Percentiles rank a stretch among this genome's conserved stretches.
These are phyloP conservation scores for Candida xiaguanensis DNA, from an alignment of 805 yeast genomes.

Conservation along the genomic window DNA sequence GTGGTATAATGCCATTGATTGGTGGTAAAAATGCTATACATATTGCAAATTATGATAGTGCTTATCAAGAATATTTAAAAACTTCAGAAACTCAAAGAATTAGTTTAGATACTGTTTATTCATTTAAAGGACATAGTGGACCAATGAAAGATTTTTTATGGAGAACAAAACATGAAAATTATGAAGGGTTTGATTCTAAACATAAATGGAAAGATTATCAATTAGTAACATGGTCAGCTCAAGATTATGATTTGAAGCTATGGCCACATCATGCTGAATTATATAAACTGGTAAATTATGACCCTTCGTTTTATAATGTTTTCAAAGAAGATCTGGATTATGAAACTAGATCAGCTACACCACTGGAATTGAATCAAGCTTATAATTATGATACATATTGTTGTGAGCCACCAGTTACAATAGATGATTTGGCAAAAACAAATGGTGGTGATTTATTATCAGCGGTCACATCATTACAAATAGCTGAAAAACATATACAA, in stretches of 20 bases:
- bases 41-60: conserved; percentile 46
- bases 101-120: conserved; percentile 43
- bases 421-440: conserved; percentile 29
- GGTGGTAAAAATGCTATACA: conserved; percentile 73
- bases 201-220: conserved; percentile 80
- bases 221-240: conserved; percentile 86
- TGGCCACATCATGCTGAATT: conserved; percentile 62
- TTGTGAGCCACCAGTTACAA: conserved; percentile 32
- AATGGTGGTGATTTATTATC: conserved; percentile 33
- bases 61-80: conserved; percentile 23
- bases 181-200: conserved; percentile 44
- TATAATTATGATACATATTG: conserved; percentile 32
- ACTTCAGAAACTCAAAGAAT: conserved; percentile 24
- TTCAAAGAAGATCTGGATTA: conserved; percentile 12
- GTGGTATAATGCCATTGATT: conserved; percentile 85
- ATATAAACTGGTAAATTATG: conserved; percentile 33
- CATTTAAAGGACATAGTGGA: conserved; percentile 78
- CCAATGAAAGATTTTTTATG: conserved; percentile 86
- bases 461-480: conserved; percentile 32
- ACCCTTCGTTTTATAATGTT: conserved; percentile 21
- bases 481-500: conserved; percentile 36
- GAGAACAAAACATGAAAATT: conserved; percentile 50
- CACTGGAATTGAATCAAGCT: conserved; percentile 3
- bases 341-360: conserved; percentile 8
- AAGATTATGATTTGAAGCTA: conserved; percentile 73